phyloP scores from a whole-genome alignment of 768 basidiomycete species.

The Naganishia antarctica region DNA sequence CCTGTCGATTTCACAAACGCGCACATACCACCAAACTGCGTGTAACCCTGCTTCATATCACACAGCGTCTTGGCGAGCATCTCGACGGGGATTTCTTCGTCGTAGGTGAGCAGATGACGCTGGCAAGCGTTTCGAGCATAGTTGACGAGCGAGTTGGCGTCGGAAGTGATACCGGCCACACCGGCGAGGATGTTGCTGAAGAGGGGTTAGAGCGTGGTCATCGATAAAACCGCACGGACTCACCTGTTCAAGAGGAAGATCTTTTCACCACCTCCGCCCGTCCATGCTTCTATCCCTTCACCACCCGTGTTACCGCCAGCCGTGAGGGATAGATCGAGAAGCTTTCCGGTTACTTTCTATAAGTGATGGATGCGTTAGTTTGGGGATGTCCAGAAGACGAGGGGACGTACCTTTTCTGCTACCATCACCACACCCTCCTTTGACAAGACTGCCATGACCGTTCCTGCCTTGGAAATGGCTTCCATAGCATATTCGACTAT shows the following conservation, averaged over 20 bases:
- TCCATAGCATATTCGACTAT: slow-evolving; percentile 99
- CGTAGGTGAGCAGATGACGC: slow-evolving; percentile 77
- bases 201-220: not conserved
- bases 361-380: slow-evolving; percentile 38
- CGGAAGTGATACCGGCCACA: slow-evolving; percentile 91
- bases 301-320: slow-evolving; percentile 73
- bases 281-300: slow-evolving; percentile 49
- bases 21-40: slow-evolving; percentile 80
- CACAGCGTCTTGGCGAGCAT: slow-evolving; percentile 87
- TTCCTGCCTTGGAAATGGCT: slow-evolving; percentile 91
- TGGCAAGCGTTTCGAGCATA: slow-evolving; percentile 88
- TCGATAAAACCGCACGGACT: slow-evolving; percentile 27
- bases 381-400: not conserved
- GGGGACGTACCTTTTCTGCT: slow-evolving; percentile 41
- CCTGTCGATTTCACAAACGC: too few relatives aligned
- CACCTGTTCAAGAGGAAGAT: slow-evolving; percentile 82
- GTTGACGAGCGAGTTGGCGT: slow-evolving; percentile 95
- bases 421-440: slow-evolving; percentile 50
- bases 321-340: slow-evolving; percentile 79
- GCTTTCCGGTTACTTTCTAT: slow-evolving; percentile 96
- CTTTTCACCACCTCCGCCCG: slow-evolving; percentile 94
- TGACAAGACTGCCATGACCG: slow-evolving; percentile 45
- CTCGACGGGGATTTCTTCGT: slow-evolving; percentile 97
- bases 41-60: slow-evolving; percentile 97
- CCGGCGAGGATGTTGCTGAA: slow-evolving; percentile 87